Percentiles rank a stretch among this genome's conserved stretches.
Evolutionary conservation across 2,329 filamentous ascomycete genomes (phyloP).

Genomic region (Zymoseptoria tritici): DNA sequence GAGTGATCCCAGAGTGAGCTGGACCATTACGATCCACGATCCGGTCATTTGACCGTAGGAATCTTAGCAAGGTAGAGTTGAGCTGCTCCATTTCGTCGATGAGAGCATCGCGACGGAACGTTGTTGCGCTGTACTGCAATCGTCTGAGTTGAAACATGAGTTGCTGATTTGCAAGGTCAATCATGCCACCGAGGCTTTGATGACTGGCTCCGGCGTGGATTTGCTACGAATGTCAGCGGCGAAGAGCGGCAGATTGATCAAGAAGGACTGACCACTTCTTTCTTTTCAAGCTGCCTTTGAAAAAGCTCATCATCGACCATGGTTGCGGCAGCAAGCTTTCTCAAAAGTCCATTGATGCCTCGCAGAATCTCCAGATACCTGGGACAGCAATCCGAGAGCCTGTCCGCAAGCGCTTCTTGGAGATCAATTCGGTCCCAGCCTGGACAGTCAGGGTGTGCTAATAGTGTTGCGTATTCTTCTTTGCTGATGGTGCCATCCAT

Average conservation of each 20-base stretch:
- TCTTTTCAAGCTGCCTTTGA: conserved; percentile 11
- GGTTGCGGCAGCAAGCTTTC: conserved; percentile 16
- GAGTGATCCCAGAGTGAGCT: no score
- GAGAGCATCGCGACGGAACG: neutral
- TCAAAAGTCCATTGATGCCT: conserved; percentile 20
- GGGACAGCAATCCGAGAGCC: conserved; percentile 20
- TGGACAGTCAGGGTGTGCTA: conserved; percentile 18
- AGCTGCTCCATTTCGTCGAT: neutral
- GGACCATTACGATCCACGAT: no score
- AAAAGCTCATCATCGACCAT: conserved; percentile 13
- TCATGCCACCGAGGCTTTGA: no score
- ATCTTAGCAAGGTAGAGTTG: neutral
- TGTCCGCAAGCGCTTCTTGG: conserved; percentile 14
- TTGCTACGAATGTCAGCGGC: no score
- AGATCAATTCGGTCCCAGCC: conserved; percentile 20
- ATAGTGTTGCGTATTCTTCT: conserved; percentile 12
- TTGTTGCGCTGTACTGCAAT: neutral
- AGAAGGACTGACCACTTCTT: no score
- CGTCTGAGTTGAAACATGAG: neutral
- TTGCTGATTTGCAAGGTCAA: neutral
- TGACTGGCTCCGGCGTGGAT: no score
- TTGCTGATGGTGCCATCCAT: conserved; percentile 17
- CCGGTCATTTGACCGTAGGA: neutral
- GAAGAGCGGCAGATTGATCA: no score
- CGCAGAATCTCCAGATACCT: conserved; percentile 21